phyloP scores from a whole-genome alignment of 345 rosid species.

The Arabidopsis suecica region DNA sequence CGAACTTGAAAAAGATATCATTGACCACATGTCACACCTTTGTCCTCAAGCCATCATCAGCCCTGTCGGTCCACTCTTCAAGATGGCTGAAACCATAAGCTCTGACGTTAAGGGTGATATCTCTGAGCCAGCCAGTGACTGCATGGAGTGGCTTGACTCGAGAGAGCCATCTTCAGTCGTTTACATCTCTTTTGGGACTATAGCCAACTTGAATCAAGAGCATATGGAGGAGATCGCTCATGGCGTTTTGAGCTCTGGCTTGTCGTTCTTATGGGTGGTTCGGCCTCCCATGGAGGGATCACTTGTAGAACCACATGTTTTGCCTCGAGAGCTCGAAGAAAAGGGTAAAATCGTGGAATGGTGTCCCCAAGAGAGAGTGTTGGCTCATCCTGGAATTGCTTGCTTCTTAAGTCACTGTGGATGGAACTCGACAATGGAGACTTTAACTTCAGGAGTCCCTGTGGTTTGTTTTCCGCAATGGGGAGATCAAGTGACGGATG shows the following conservation, averaged over 20 bases:
- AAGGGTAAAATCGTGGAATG: conserved; percentile 43
- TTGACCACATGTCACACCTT: conserved; percentile 60
- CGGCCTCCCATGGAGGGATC: not conserved
- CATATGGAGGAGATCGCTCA: conserved; percentile 52
- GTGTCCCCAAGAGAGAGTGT: conserved; percentile 45
- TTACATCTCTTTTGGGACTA: conserved; percentile 59
- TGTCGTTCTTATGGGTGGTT: conserved; percentile 39
- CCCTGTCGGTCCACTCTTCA: conserved; percentile 70
- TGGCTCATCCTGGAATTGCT: conserved; percentile 37
- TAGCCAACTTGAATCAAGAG: conserved; percentile 25
- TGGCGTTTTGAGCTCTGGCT: conserved; percentile 23
- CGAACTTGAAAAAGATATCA: conserved; percentile 66
- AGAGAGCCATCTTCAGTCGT: conserved; percentile 48
- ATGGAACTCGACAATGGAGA: conserved; percentile 65
- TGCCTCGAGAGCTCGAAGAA: conserved; percentile 33
- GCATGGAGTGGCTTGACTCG: conserved; percentile 62
- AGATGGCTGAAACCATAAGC: conserved; percentile 51
- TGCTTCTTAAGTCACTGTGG: conserved; percentile 48
- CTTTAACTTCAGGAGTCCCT: conserved; percentile 65
- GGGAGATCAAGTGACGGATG: conserved; percentile 82
- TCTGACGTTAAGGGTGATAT: conserved; percentile 52
- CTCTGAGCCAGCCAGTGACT: conserved; percentile 52
- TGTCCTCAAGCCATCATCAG: conserved; percentile 48
- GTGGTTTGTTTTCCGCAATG: conserved; percentile 71
- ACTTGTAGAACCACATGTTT: not conserved